These are phyloP conservation scores for Collybiopsis confluens DNA, from an alignment of 768 basidiomycete species.

Conservation along the genomic window DNA sequence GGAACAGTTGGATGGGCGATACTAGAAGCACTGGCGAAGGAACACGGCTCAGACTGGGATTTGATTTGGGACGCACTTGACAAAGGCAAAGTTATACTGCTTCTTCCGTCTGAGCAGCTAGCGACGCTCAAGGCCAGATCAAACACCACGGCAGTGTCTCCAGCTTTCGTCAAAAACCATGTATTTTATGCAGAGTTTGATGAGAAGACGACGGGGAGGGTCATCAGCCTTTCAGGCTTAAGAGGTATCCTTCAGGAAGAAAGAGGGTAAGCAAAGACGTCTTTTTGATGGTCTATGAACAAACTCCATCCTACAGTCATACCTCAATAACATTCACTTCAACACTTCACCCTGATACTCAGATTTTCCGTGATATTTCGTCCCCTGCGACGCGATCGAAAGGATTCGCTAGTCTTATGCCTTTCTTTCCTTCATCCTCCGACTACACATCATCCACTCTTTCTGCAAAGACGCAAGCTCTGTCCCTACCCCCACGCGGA, in stretches of 20 bases:
- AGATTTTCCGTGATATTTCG: constrained; percentile 14
- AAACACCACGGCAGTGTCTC: constrained; percentile 45
- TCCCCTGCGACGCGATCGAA: constrained; percentile 29
- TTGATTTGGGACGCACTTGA: constrained; percentile 65
- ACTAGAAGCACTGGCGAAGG: constrained; percentile 62
- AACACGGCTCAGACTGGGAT: constrained; percentile 60
- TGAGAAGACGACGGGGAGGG: constrained; percentile 5
- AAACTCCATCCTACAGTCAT: constrained; percentile 7
- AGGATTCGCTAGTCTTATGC: constrained; percentile 47
- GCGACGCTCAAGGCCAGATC: constrained; percentile 21
- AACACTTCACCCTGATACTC: constrained; percentile 14
- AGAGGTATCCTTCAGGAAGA: constrained; percentile 57
- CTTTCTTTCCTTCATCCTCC: constrained; percentile 26
- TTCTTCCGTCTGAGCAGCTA: constrained; percentile 67
- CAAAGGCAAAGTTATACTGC: constrained; percentile 73
- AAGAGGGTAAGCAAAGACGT: constrained; percentile 32
- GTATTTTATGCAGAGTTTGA: constrained; percentile 42
- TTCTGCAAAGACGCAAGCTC: constrained; percentile 38
- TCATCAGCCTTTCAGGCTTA: constrained; percentile 82
- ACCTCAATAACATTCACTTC: constrained; percentile 12
- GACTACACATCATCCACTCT: constrained; percentile 47
- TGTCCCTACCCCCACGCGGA: constrained; percentile 44
- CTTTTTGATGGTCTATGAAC: background rate
- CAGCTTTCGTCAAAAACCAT: constrained; percentile 83
- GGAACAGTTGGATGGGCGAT: constrained; percentile 73